Evolutionary conservation across 2,329 filamentous ascomycete species (phyloP).

Genomic region (Colletotrichum orchidophilum): DNA sequence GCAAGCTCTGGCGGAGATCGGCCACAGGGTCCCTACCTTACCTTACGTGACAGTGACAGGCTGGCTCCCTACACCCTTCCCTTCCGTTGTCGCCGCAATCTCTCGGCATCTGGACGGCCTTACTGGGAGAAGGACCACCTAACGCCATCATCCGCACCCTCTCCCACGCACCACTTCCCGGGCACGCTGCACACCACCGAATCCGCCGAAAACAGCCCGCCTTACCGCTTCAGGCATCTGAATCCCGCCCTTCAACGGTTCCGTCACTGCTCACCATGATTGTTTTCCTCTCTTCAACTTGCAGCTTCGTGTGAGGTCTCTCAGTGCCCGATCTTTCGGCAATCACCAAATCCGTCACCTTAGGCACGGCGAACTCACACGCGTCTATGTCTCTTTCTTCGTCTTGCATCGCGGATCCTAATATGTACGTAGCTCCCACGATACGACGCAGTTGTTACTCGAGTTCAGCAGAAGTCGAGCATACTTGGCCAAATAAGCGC

Average conservation of each 20-base stretch:
- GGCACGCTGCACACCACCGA: conserved; percentile 6
- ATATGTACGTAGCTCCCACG: too few species aligned
- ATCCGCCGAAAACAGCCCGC: conserved; percentile 4
- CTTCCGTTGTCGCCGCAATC: conserved; percentile 20
- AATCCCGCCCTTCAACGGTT: not conserved
- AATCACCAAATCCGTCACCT: not conserved
- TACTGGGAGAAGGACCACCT: not conserved
- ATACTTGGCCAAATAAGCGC: not conserved
- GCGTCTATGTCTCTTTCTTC: not conserved
- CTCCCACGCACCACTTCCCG: not conserved
- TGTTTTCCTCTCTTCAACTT: not conserved
- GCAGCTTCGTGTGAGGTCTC: not conserved
- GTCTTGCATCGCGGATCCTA: too few species aligned
- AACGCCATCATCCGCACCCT: not conserved
- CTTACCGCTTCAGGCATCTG: not conserved
- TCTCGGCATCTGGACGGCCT: conserved; percentile 23
- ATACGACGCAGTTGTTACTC: too few species aligned
- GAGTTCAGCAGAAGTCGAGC: not conserved
- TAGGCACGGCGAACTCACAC: not conserved
- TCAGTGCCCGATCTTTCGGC: not conserved
- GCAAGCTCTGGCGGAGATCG: conserved; percentile 18
- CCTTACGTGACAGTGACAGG: too few species aligned
- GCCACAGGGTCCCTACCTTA: too few species aligned
- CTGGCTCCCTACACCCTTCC: not conserved
- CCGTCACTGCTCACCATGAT: not conserved